Evolutionary conservation across 768 basidiomycete genomes (phyloP), one percentile per base, ranked within the genome.

Genomic region (Serendipita sp.): DNA sequence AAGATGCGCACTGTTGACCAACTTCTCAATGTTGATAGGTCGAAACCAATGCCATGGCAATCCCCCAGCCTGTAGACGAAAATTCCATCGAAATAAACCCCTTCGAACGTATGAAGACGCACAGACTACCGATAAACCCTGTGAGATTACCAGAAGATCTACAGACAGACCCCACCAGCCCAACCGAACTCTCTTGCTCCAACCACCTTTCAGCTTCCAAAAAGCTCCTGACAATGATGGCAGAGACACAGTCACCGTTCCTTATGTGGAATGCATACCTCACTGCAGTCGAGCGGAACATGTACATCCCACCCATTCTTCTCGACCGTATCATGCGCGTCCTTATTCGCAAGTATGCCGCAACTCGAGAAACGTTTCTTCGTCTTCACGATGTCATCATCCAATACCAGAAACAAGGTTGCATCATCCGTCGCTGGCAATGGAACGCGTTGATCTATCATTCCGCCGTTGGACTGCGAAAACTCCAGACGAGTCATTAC

Each of bases 371-470:
- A 2, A 74, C 80, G 62, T 88, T 85, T 73, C 77, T 84, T 7
- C 84, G 82, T 11, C 77, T 91, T 2, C 76, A 88, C n/a, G 80
- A 84, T n/a, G 80, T 89, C 11, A 70, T 89, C 67, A 79, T 79
- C 47, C 78, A 77, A 48, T 74, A 91, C 45, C 81, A 79, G 65
- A 74, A 73, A 23, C 76, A 75, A n/a, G 84, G 82, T 11, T 85
- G 83, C 28, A 74, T 64, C 10, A 72, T 89, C 36, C 76, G 80
- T 67, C 69, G 75, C n/a, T 83, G 82, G 78, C 82, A 89, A 71
- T 91, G 89, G 86, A 91, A 90, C 70, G 76, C 81, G 5, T 77
- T 91, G 51, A 80, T 91, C 66, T 79, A 85, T 68, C 78, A 77
- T 70, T 83, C 85, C 0, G 88, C 83, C 15, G 80, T 79, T 66